A percentile compares a stretch with the other conserved stretches of the same genome.
phyloP scores from a whole-genome alignment of 2,329 filamentous ascomycete genomes.

The Emericellopsis cladophorae region DNA sequence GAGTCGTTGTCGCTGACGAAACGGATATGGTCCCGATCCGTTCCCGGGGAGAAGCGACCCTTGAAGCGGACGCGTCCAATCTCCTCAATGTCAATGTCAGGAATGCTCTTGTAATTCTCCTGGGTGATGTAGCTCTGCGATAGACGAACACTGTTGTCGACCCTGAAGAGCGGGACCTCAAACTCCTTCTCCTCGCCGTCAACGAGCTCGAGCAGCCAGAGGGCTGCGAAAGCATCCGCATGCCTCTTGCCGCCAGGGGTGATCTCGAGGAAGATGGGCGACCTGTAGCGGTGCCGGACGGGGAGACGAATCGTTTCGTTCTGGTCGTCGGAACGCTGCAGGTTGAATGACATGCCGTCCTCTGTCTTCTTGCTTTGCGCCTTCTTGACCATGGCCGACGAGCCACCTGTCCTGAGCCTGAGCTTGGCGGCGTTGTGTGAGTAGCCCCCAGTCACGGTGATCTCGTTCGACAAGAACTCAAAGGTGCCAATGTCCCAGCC shows the following conservation, averaged over 20 bases:
- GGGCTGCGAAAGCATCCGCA: constrained; percentile 60
- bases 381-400: constrained; percentile 56
- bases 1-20: constrained; percentile 82
- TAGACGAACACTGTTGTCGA: constrained; percentile 59
- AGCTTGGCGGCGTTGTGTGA: constrained; percentile 60
- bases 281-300: constrained; percentile 81
- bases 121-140: constrained; percentile 89
- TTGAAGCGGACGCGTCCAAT: constrained; percentile 72
- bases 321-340: constrained; percentile 26
- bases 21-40: constrained; percentile 69
- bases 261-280: constrained; percentile 82
- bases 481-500: constrained; percentile 96
- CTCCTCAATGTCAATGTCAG: constrained; percentile 66
- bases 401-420: constrained; percentile 73
- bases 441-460: constrained; percentile 51
- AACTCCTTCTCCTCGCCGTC: constrained; percentile 70
- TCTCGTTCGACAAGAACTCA: constrained; percentile 63
- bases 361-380: constrained; percentile 49
- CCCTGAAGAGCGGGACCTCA: constrained; percentile 85
- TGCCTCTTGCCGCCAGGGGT: constrained; percentile 56
- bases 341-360: constrained; percentile 35
- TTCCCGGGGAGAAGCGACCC: constrained; percentile 78
- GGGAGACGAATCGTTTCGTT: constrained; percentile 52
- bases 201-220: constrained; percentile 78
- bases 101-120: constrained; percentile 54